Evolutionary conservation across 176 grass and related monocot genomes (phyloP).

Genomic region (Phyllostachys edulis): DNA sequence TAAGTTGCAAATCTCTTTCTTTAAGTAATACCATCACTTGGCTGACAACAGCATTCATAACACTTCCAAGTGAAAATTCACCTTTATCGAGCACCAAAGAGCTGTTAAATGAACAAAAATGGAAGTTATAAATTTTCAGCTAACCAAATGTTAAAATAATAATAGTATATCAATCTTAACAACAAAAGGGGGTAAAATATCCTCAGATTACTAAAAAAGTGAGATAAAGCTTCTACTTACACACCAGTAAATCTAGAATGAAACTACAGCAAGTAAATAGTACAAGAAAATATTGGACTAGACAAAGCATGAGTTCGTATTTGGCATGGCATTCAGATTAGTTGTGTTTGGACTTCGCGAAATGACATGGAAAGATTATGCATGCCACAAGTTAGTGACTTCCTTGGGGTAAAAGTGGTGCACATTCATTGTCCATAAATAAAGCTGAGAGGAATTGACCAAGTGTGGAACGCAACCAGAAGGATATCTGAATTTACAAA

Average conservation of each 20-base stretch:
- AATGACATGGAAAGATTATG: not conserved
- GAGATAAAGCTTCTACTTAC: not conserved
- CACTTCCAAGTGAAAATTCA: conserved; percentile 78
- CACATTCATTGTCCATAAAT: not conserved
- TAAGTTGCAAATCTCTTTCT: conserved; percentile 87
- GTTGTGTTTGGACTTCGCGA: conserved; percentile 5
- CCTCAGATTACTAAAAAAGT: not conserved
- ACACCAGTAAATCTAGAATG: not conserved
- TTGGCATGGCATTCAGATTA: not conserved
- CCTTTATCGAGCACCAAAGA: conserved; percentile 77
- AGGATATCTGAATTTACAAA: not conserved
- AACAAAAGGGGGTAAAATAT: not conserved
- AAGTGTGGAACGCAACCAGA: not conserved
- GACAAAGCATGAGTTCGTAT: not conserved
- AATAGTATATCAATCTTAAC: conserved; percentile 9
- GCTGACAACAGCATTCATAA: conserved; percentile 92
- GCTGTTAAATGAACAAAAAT: conserved; percentile 48
- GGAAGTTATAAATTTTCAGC: conserved; percentile 18
- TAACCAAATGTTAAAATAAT: conserved; percentile 16
- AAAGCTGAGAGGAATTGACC: conserved; percentile 17
- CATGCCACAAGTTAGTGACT: not conserved
- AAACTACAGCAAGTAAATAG: not conserved
- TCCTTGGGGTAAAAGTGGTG: not conserved
- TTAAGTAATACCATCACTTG: conserved; percentile 94
- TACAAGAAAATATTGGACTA: not conserved